Percentiles rank a stretch among this genome's conserved stretches.
Conservation (phyloP, 352 stramenopile species). For the Paralagenidium karlingii region DNA sequence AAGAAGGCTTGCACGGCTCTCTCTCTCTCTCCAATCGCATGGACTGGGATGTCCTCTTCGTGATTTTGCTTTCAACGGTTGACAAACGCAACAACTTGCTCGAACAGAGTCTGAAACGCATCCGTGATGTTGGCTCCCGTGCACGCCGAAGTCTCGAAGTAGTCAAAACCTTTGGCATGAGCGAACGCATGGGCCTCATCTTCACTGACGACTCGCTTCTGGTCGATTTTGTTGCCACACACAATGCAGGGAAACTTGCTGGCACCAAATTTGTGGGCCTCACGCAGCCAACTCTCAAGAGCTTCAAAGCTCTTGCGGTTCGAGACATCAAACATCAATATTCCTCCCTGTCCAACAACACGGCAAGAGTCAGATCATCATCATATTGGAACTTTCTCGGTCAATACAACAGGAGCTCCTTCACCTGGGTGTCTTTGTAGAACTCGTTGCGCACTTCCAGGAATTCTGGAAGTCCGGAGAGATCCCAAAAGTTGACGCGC, state of each 20-base stretch:
- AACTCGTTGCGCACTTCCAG: conserved; percentile 95
- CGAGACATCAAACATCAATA: conserved; percentile 74
- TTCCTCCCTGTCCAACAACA: conserved; percentile 39
- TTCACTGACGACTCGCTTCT: conserved; percentile 54
- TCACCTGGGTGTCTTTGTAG: conserved; percentile 91
- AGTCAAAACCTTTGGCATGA: conserved; percentile 60
- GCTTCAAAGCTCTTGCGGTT: conserved; percentile 70
- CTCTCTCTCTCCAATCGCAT: no score
- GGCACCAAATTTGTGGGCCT: conserved; percentile 83
- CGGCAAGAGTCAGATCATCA: conserved; percentile 8
- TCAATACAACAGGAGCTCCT: conserved; percentile 16
- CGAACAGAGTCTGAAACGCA: conserved; percentile 75
- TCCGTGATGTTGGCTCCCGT: conserved; percentile 79
- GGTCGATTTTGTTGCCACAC: conserved; percentile 88
- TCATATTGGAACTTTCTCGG: conserved; percentile 15
- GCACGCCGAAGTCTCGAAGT: conserved; percentile 89
- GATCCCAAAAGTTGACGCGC: conserved; percentile 92
- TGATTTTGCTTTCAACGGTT: no score
- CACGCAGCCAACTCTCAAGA: conserved; percentile 79
- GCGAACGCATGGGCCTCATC: conserved; percentile 73
- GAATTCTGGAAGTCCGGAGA: conserved; percentile 87
- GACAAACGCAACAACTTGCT: conserved; percentile 39
- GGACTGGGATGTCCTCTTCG: no score
- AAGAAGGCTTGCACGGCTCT: no score
- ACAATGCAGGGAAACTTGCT: conserved; percentile 78